Evolutionary conservation across 2,329 filamentous ascomycete species (phyloP).

Genomic region (Dactylella cylindrospora): DNA sequence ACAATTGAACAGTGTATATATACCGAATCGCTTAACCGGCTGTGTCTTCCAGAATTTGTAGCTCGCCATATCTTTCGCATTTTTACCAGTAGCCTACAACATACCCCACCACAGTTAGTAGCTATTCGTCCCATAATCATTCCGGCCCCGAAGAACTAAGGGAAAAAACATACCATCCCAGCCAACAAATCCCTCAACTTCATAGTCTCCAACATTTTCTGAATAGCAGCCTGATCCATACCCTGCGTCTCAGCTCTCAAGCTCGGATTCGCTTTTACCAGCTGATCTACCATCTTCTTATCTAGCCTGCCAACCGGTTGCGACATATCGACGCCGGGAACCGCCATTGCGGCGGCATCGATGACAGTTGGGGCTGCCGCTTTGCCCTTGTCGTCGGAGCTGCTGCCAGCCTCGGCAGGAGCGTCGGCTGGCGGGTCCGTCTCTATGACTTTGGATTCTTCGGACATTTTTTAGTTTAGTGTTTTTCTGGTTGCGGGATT

Average conservation of each 20-base stretch:
- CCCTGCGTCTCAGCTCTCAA: slow-evolving; percentile 73
- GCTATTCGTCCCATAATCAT: slow-evolving; percentile 49
- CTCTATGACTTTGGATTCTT: slow-evolving; percentile 66
- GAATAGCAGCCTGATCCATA: slow-evolving; percentile 63
- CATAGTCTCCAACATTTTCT: slow-evolving; percentile 58
- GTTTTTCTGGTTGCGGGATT: slow-evolving; percentile 35
- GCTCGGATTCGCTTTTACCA: slow-evolving; percentile 61
- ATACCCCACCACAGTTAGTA: slow-evolving; percentile 27
- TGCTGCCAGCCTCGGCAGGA: slow-evolving; percentile 55
- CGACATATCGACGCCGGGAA: slow-evolving; percentile 41
- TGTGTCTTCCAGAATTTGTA: slow-evolving; percentile 99
- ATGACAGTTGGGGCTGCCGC: slow-evolving; percentile 51
- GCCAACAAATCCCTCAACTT: slow-evolving; percentile 57
- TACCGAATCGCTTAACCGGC: slow-evolving; percentile 80
- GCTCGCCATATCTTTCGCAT: slow-evolving; percentile 90
- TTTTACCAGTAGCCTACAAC: slow-evolving; percentile 70
- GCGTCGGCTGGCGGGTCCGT: slow-evolving; percentile 54
- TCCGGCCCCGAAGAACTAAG: slow-evolving; percentile 49
- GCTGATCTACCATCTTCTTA: slow-evolving; percentile 48
- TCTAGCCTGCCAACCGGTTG: slow-evolving; percentile 44
- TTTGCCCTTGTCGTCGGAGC: slow-evolving; percentile 59
- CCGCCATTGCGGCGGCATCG: slow-evolving; percentile 47
- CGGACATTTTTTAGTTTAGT: slow-evolving; percentile 55
- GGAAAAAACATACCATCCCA: slow-evolving; percentile 52
- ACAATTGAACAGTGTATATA: slow-evolving; percentile 2